These are phyloP conservation scores for Lasiodiplodia theobromae DNA, from an alignment of 2,329 filamentous ascomycete species.

Conservation along the genomic window DNA sequence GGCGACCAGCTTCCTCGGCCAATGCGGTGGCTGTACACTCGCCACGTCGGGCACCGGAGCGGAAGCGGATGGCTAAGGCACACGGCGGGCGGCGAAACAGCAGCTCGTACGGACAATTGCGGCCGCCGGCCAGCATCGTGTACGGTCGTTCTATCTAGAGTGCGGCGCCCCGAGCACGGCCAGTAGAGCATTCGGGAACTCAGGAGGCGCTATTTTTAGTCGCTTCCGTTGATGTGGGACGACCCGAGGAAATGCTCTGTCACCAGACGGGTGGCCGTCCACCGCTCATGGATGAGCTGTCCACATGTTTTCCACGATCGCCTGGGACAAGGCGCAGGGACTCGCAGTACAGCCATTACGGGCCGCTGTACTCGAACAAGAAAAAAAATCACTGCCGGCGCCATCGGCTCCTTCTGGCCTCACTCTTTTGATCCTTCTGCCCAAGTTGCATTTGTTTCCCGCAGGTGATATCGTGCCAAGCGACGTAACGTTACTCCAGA, in stretches of 20 bases:
- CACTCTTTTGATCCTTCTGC: background rate
- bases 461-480: background rate
- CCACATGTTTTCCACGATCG: background rate
- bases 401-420: background rate
- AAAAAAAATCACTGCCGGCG: background rate
- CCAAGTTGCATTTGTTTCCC: background rate
- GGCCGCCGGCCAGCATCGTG: background rate
- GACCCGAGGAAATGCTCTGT: slow-evolving; percentile 4
- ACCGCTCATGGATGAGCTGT: background rate
- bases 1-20: slow-evolving; percentile 4
- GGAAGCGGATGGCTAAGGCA: slow-evolving; percentile 1
- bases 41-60: background rate
- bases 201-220: slow-evolving; percentile 25
- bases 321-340: background rate
- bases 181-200: background rate
- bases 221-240: slow-evolving; percentile 1
- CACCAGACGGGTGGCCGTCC: slow-evolving; percentile 10
- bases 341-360: background rate
- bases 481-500: slow-evolving; percentile 19
- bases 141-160: background rate
- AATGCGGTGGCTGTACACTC: slow-evolving; percentile 14
- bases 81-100: slow-evolving; percentile 6
- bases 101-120: slow-evolving; percentile 1
- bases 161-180: background rate
- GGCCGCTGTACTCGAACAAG: background rate